These are phyloP conservation scores for Podosphaera fusca DNA, from an alignment of 2,329 filamentous ascomycete genomes.

Conservation along the genomic window DNA sequence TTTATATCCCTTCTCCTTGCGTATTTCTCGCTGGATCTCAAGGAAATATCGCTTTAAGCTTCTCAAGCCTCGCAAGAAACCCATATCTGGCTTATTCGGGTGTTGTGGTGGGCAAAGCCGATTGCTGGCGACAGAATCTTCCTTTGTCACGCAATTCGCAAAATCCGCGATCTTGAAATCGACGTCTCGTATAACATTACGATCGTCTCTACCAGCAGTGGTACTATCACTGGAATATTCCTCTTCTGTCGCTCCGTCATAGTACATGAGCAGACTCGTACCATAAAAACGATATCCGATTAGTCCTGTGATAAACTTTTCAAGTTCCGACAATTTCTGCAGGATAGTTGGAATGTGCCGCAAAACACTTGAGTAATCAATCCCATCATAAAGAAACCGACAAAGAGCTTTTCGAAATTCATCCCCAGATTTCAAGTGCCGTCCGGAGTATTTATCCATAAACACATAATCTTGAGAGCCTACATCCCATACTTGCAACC, in stretches of 20 bases:
- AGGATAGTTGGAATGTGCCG: conserved; percentile 75
- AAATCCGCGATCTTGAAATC: conserved; percentile 97
- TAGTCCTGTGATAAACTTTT: conserved; percentile 58
- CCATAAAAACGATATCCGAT: conserved; percentile 87
- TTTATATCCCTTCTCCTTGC: conserved; percentile 12
- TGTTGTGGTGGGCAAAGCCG: conserved; percentile 59
- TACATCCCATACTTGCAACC: conserved; percentile 88
- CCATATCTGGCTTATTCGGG: conserved; percentile 59
- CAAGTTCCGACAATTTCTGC: conserved; percentile 60
- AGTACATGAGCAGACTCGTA: conserved; percentile 82
- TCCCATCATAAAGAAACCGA: conserved; percentile 75
- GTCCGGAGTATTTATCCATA: conserved; percentile 93
- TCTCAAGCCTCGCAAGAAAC: conserved; percentile 67
- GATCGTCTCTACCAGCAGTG: conserved; percentile 19
- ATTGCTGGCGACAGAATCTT: conserved; percentile 37
- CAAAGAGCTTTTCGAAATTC: conserved; percentile 80
- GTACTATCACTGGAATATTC: conserved; percentile 22
- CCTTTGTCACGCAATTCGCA: conserved; percentile 84
- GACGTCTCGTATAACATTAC: conserved; percentile 28
- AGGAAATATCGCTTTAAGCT: conserved; percentile 67
- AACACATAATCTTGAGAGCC: conserved; percentile 72
- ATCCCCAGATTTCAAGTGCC: conserved; percentile 61
- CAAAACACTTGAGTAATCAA: conserved; percentile 55
- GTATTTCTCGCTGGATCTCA: conserved; percentile 61
- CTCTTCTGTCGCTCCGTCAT: conserved; percentile 56